Base-by-base conservation (phyloP, 208 protist species). In the Acanthamoeba quina region DNA sequence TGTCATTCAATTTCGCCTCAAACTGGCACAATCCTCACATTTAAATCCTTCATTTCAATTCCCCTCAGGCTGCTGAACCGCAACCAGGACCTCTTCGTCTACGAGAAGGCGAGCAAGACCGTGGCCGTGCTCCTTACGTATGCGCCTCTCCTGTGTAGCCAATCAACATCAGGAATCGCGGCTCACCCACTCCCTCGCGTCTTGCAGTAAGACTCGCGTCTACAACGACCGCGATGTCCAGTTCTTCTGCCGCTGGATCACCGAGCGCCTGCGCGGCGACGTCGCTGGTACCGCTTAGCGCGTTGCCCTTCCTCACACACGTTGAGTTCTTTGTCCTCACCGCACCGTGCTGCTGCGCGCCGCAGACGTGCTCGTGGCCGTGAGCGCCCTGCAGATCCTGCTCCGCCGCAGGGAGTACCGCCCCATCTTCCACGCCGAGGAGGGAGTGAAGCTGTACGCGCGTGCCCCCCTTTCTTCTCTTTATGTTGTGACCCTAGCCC, bases 181-280 rank as follows among this genome's bases (percentile, higher is more conserved):
- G n/a, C 10, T 29, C n/a, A 41, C 26, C 66, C 3, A 2, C 10
- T 19, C 37, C 15, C 17, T n/a, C n/a, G n/a, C 24, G 2, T 19
- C 13, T 21, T 66, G 3, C 54, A 66, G 52, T 5, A 58, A 89
- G 80, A 31, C 52, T 0, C 29, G 5, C 5, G 49, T 10, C 31
- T 89, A 66, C 47, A 89, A 44, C 37, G 56, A 58, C 49, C 41
- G 47, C 13, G 80, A 89, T 26, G 80, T 89, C 54, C 47, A 89
- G 80, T 89, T 64, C 80, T 89, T 89, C 56, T 89, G 80, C 80
- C 80, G 56, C 31, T 89, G 80, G 80, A 66, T 34, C 80, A 29
- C 26, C 13, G 80, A 89, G 80, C 80, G 56, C 24, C 56, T 89
- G 80, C 80, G 80, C 56, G 54, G 56, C 72, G 41, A 80, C 41